A percentile compares a stretch with the other conserved stretches of the same genome.
Conservation (phyloP, 2,329 filamentous ascomycete genomes). For the Cucurbitaria berberidis region DNA sequence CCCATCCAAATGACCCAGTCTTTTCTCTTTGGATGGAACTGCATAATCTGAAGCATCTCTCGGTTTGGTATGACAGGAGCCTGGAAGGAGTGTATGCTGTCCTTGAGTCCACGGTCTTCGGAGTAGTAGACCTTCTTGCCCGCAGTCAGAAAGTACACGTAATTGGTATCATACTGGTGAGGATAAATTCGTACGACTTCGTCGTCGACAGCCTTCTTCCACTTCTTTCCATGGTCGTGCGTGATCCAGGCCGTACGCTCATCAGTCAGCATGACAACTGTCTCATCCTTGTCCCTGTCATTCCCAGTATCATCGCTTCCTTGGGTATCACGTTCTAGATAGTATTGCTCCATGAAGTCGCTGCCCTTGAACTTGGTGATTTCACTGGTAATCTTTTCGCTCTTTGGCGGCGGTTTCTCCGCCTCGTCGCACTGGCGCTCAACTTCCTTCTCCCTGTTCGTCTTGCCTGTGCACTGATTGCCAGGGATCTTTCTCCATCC, state of each 20-base stretch:
- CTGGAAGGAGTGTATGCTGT: constrained; percentile 74
- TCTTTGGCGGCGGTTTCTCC: constrained; percentile 59
- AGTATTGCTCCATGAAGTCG: constrained; percentile 65
- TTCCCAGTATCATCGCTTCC: constrained; percentile 80
- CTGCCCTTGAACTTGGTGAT: constrained; percentile 68
- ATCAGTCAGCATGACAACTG: constrained; percentile 66
- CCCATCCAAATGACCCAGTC: constrained; percentile 95
- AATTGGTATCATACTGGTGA: constrained; percentile 81
- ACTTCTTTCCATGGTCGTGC: constrained; percentile 86
- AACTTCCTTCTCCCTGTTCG: constrained; percentile 57
- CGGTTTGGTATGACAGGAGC: constrained; percentile 67
- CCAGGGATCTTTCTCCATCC: constrained; percentile 89
- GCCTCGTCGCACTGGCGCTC: constrained; percentile 77
- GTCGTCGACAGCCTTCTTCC: constrained; percentile 75
- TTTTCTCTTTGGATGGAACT: constrained; percentile 79
- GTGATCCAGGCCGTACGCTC: constrained; percentile 72
- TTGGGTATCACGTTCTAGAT: constrained; percentile 73
- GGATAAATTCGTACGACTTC: constrained; percentile 74
- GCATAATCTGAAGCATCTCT: constrained; percentile 61
- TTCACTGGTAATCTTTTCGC: constrained; percentile 69
- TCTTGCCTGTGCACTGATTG: constrained; percentile 55
- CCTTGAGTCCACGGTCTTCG: constrained; percentile 69
- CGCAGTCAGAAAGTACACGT: constrained; percentile 82
- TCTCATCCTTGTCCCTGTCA: constrained; percentile 70
- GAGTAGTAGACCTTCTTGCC: constrained; percentile 77